These are phyloP conservation scores for Eucalyptus melliodora DNA, from an alignment of 345 rosid genomes.

Conservation along the genomic window DNA sequence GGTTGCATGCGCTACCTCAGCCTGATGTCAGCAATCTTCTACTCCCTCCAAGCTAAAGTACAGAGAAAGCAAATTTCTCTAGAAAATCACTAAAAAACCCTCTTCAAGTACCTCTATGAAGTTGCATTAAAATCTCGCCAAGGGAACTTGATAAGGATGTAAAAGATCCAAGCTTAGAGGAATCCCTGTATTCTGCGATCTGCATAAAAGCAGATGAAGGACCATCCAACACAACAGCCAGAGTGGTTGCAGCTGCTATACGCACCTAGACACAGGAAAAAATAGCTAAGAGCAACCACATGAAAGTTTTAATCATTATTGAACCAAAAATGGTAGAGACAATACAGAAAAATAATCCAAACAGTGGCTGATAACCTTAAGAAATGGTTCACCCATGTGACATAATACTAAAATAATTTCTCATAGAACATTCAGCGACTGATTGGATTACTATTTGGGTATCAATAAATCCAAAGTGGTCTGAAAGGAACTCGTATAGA, in stretches of 20 bases:
- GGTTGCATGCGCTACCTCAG: neutral
- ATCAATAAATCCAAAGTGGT: neutral
- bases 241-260: slow-evolving; percentile 68
- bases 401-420: neutral
- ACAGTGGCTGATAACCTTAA: neutral
- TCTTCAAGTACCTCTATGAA: slow-evolving; percentile 58
- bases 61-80: neutral
- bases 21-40: neutral
- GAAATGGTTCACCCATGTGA: neutral
- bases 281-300: neutral
- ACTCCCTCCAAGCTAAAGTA: neutral
- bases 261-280: slow-evolving; percentile 48
- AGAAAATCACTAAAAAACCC: neutral
- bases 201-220: slow-evolving; percentile 79
- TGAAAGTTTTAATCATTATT: neutral
- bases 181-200: slow-evolving; percentile 86
- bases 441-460: neutral
- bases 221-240: slow-evolving; percentile 77
- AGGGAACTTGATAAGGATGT: slow-evolving; percentile 81
- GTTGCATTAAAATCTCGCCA: slow-evolving; percentile 80
- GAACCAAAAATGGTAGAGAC: neutral
- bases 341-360: neutral
- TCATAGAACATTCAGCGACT: neutral
- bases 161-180: slow-evolving; percentile 56
- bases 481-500: neutral